phyloP scores from a whole-genome alignment of 192 early-diverging fungal species.

The Podila minutissima region DNA sequence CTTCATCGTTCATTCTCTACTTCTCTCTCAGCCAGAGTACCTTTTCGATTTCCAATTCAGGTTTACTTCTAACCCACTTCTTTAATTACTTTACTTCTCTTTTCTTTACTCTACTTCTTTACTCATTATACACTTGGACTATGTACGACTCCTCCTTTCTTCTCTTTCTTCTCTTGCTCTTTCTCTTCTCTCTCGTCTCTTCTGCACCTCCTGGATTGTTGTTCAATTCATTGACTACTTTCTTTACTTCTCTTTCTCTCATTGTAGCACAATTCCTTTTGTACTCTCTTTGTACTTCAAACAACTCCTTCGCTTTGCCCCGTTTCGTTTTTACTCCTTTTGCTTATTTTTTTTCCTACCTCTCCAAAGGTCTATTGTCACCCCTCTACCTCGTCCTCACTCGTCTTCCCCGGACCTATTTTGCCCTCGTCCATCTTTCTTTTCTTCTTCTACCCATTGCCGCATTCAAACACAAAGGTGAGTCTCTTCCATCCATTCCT shows the following conservation, averaged over 20 bases:
- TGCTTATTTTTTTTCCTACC: background rate
- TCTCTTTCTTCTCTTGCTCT: background rate
- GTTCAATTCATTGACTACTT: background rate
- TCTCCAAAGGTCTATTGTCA: background rate
- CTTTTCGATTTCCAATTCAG: too few species aligned
- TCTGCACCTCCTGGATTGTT: background rate
- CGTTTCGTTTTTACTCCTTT: too few species aligned
- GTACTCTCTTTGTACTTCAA: constrained; percentile 9
- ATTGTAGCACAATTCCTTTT: background rate
- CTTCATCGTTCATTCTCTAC: too few species aligned
- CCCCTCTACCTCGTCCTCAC: background rate
- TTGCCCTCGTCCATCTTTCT: too few species aligned
- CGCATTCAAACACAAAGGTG: background rate
- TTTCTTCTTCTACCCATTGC: background rate
- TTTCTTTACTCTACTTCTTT: background rate
- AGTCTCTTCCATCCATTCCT: background rate
- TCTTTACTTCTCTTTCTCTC: background rate
- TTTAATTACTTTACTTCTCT: background rate
- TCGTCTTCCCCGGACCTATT: background rate
- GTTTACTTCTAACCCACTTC: too few species aligned
- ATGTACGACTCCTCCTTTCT: background rate
- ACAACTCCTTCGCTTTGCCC: too few species aligned
- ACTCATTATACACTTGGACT: background rate
- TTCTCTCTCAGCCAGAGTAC: too few species aligned
- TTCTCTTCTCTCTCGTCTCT: background rate